Base-by-base conservation (phyloP, 306 rosid genomes). In the Cicer bijugum region DNA sequence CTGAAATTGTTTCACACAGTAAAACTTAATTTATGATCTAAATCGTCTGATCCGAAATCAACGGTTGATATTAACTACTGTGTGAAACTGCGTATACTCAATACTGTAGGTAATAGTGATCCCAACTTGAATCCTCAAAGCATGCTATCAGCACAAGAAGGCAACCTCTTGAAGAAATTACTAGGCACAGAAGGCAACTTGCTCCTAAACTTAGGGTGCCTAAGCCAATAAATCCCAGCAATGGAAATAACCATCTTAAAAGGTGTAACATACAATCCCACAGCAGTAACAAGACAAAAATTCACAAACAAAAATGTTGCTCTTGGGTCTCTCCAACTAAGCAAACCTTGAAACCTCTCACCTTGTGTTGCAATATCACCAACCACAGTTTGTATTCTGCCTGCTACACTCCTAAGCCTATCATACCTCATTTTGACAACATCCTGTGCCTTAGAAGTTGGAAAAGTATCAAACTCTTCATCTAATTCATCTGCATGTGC, bases 391-490 rank as follows among this genome's bases (percentile, higher is more conserved):
- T 81, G 84, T 45, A 81, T 81, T 28, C 81, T 81, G 0, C 84
- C 81, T 0, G 78, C 84, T 4, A 91, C 92, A 39, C 97, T 91
- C 10, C 97, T 77, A 0, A 91, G 86, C 79, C 90, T 67, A 37
- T 91, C 97, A 3, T 91, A 91, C 75, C 97, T 83, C 96, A 91
- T 89, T 45, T 78, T 79, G 1, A 58, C 85, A 17, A 85, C 88
- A 48, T 89, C 97, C 50, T 80, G 90, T 0, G 77, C 16, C 64
- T 86, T 89, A 0, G 90, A 78, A 0, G 96, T 88, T 0, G 97
- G 97, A 14, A 91, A 91, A 10, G 92, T 91, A 71, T 91, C 96
- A 6, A 89, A 91, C 74, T 91, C 97, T 9, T 81, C 84, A n/a
- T 81, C 81, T 10, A 81, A 73, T 69, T 81, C 84, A 62, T 81